Percentiles rank a stretch among this genome's conserved stretches.
Conservation (phyloP, 116 monocot species). For the Zostera marina region DNA sequence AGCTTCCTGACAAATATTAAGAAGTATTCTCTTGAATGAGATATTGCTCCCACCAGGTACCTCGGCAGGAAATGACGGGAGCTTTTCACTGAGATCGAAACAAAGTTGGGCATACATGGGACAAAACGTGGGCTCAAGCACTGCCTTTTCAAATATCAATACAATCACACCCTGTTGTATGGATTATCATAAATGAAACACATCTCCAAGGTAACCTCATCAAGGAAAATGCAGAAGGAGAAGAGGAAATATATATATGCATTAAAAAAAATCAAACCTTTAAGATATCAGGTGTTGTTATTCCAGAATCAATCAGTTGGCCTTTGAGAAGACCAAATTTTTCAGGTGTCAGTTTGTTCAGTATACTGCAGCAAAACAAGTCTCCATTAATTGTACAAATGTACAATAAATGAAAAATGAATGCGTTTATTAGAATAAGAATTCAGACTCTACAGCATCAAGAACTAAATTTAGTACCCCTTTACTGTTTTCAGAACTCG, state of each 20-base stretch:
- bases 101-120: constrained; percentile 90
- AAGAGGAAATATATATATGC: not conserved
- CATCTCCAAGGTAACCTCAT: not conserved
- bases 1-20: constrained; percentile 84
- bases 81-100: constrained; percentile 56
- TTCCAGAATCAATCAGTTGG: constrained; percentile 79
- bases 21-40: constrained; percentile 59
- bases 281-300: constrained; percentile 74
- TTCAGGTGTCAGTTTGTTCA: constrained; percentile 94
- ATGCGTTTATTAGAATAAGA: not conserved
- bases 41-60: constrained; percentile 67
- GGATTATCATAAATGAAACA: not conserved
- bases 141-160: constrained; percentile 94
- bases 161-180: constrained; percentile 57
- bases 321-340: constrained; percentile 94
- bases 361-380: constrained; percentile 32
- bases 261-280: constrained; percentile 26
- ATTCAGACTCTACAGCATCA: not conserved
- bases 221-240: not conserved
- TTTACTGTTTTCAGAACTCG: constrained; percentile 82
- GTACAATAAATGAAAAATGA: not conserved
- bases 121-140: constrained; percentile 92
- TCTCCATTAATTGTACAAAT: not conserved
- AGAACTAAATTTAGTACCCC: constrained; percentile 35
- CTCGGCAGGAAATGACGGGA: constrained; percentile 70